Base-by-base conservation (phyloP, 768 basidiomycete species). In the Peribolospora kevripleyi region DNA sequence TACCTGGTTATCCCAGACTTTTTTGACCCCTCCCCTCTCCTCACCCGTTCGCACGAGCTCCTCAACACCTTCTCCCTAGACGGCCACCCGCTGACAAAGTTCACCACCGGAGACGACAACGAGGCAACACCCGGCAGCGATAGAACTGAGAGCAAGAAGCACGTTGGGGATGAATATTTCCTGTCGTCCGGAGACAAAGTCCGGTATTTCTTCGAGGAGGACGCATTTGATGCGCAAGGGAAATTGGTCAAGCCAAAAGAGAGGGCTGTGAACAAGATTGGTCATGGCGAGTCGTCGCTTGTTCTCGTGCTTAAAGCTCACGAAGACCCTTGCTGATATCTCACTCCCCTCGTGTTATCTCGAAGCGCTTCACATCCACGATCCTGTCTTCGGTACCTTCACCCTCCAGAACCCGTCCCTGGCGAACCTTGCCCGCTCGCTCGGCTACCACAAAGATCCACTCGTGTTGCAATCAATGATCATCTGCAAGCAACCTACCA, bases 141-240 rank as follows among this genome's bases (percentile, higher is more conserved):
- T 25, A 25, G 25, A 25, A 25, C 25, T 25, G 25, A 25, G 25
- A 25, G 25, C 1, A 25, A 25, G 25, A 25, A 25, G 25, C 84
- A 87, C 61, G 74, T 86, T 37, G 88, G 88, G 0, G 88, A 97
- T 63, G 78, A 85, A 41, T 97, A 97, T 67, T 98, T 98, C 64
- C 71, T 98, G 50, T 75, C 70, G 40, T 88, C 85, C 1, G 85
- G 86, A 2, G 86, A 95, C 67, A 93, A 93, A 61, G 62, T 97
- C 57, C 79, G 83, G 5, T 97, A 80, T 67, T 97, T 98, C 68
- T 71, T 98, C 48, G 93, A 97, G 65, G 80, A 84, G 61, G 85
- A 81, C 51, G 86, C 90, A 0, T 71, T 93, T 5, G 75, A 79
- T 57, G 61, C 69, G 37, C 66, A 75, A 41, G 82, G 85, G 3